phyloP scores from a whole-genome alignment of 495 filamentous ascomycete genomes.

The Trichoderma gamsii region DNA sequence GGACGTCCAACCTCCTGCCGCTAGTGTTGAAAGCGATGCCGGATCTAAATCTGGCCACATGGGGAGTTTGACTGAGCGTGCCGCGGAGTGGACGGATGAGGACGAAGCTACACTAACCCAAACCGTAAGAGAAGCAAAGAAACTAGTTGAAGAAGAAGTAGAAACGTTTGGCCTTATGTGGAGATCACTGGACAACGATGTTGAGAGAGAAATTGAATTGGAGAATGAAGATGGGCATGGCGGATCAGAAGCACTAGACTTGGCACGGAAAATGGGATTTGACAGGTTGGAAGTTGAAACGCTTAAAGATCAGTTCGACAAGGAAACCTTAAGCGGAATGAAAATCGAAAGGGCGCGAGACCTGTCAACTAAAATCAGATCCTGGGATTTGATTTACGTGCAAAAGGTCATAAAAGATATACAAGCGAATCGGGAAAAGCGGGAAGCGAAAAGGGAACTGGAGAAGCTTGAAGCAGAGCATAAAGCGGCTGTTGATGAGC shows the following conservation, averaged over 20 bases:
- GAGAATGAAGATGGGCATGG: background rate
- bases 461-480: background rate
- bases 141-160: too few relatives aligned
- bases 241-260: background rate
- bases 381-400: background rate
- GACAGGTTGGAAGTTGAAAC: background rate
- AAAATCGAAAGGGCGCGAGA: background rate
- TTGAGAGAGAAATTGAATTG: background rate
- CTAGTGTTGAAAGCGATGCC: too few relatives aligned
- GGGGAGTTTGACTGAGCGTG: too few relatives aligned
- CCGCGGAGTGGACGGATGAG: too few relatives aligned
- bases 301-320: background rate
- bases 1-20: too few relatives aligned
- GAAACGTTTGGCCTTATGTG: too few relatives aligned
- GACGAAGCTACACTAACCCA: too few relatives aligned
- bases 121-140: too few relatives aligned
- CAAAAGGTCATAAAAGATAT: background rate
- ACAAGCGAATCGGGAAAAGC: background rate
- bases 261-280: background rate
- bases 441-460: background rate
- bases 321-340: background rate
- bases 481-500: constrained; percentile 31
- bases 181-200: too few relatives aligned
- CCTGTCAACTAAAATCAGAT: background rate
- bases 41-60: too few relatives aligned